These are phyloP conservation scores for Gossypium laxum DNA, from an alignment of 441 rosid species.

Conservation along the genomic window DNA sequence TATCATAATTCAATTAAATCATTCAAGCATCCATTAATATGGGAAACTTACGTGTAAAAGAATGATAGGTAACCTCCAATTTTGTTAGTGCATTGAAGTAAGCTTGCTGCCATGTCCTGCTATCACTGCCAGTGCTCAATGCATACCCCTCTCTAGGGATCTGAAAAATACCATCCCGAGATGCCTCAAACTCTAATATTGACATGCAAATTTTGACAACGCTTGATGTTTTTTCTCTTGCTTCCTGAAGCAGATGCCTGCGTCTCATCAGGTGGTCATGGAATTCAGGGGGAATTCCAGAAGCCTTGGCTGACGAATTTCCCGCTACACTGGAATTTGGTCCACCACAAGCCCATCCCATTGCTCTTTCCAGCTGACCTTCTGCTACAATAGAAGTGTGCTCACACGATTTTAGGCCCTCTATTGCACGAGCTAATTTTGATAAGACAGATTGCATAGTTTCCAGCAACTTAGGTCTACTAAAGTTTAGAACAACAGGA, in stretches of 20 bases:
- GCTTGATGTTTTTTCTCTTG: constrained; percentile 77
- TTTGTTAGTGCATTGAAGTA: constrained; percentile 55
- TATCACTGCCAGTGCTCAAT: constrained; percentile 38
- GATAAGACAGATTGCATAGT: constrained; percentile 52
- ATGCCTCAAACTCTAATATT: constrained; percentile 78
- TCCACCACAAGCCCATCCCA: constrained; percentile 98
- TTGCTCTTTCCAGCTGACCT: constrained; percentile 94
- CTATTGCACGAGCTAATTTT: constrained; percentile 60
- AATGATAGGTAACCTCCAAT: constrained; percentile 71
- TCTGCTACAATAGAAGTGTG: constrained; percentile 63
- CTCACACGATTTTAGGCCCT: constrained; percentile 70
- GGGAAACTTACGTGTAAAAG: constrained; percentile 63
- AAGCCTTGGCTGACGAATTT: constrained; percentile 48
- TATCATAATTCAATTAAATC: neutral
- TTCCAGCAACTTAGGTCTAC: constrained; percentile 66
- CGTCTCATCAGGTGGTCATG: constrained; percentile 78
- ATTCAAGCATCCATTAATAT: constrained; percentile 12
- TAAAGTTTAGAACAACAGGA: constrained; percentile 53
- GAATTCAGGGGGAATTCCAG: constrained; percentile 83
- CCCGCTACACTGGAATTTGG: constrained; percentile 50
- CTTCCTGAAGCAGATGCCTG: constrained; percentile 59
- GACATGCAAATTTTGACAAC: constrained; percentile 70
- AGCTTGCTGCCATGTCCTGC: constrained; percentile 75
- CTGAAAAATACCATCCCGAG: constrained; percentile 74
- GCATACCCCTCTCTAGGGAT: constrained; percentile 50